These are phyloP conservation scores for Coemansia sp. DNA, from an alignment of 192 early-diverging fungal genomes.

Conservation along the genomic window DNA sequence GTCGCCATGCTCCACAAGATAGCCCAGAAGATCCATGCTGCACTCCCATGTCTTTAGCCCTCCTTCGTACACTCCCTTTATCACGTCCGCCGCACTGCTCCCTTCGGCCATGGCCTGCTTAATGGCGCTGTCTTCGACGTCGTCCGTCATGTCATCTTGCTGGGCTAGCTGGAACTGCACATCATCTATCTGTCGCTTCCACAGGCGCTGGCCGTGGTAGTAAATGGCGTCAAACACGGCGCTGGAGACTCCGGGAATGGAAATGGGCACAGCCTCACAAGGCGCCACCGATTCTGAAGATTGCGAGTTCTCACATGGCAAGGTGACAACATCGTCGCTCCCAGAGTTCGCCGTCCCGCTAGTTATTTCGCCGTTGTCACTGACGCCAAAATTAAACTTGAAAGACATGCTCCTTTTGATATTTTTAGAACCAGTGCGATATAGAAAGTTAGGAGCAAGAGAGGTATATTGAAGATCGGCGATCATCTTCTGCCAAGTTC, in stretches of 20 bases:
- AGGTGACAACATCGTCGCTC: neutral
- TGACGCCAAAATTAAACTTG: conserved; percentile 49
- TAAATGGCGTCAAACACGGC: conserved; percentile 49
- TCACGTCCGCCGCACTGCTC: conserved; percentile 66
- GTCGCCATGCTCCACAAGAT: conserved; percentile 58
- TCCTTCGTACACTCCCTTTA: conserved; percentile 91
- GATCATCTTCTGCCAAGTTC: too few relatives aligned
- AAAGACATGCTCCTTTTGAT: conserved; percentile 39
- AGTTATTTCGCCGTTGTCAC: conserved; percentile 25
- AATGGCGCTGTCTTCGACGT: conserved; percentile 36
- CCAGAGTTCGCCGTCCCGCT: neutral
- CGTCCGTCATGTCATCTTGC: conserved; percentile 65
- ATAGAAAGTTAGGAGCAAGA: neutral
- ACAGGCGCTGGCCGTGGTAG: conserved; percentile 48
- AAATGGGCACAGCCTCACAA: conserved; percentile 31
- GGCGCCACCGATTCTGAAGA: conserved; percentile 8
- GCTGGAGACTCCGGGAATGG: conserved; percentile 37
- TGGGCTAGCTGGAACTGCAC: conserved; percentile 84
- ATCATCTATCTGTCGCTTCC: conserved; percentile 77
- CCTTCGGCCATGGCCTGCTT: conserved; percentile 38
- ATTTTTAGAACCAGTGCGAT: neutral
- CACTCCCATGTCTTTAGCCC: conserved; percentile 99
- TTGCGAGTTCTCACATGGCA: neutral
- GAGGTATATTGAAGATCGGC: neutral
- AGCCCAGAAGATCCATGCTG: conserved; percentile 82